Conservation (phyloP, 495 filamentous ascomycete species). For the Cercophora newfieldiana region DNA sequence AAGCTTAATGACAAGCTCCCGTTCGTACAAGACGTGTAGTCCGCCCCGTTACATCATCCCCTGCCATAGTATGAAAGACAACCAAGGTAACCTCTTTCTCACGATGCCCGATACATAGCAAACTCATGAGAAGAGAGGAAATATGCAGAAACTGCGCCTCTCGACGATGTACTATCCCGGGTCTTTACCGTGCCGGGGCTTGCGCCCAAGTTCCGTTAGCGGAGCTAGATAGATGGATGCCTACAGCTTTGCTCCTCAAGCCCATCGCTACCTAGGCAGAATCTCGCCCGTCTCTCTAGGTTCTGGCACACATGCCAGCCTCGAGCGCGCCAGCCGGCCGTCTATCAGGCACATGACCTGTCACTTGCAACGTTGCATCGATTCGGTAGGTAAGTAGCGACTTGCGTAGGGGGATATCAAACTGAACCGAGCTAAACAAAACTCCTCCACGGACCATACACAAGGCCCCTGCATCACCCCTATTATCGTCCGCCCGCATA, state of each 20-base stretch:
- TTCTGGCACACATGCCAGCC: background rate
- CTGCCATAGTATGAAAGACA: no score
- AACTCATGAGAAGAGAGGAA: background rate
- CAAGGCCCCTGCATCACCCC: background rate
- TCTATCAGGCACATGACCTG: background rate
- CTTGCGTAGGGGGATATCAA: conserved; percentile 8
- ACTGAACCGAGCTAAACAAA: conserved; percentile 1
- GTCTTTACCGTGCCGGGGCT: no score
- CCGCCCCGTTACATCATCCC: no score
- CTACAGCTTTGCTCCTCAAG: background rate
- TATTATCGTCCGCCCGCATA: background rate
- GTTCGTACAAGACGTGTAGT: no score
- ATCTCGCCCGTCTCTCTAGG: background rate
- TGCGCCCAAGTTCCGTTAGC: background rate
- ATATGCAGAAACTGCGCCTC: background rate
- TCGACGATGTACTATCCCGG: no score
- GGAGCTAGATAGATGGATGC: background rate
- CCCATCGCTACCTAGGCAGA: background rate
- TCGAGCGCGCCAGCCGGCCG: background rate
- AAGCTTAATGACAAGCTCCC: no score
- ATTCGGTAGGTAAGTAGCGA: background rate
- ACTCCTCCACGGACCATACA: background rate
- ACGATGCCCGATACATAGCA: background rate
- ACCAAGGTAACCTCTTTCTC: no score
- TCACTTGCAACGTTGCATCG: background rate